Evolutionary conservation across 164 flowering plant genomes (phyloP).

Genomic region (Litsea cubeba): DNA sequence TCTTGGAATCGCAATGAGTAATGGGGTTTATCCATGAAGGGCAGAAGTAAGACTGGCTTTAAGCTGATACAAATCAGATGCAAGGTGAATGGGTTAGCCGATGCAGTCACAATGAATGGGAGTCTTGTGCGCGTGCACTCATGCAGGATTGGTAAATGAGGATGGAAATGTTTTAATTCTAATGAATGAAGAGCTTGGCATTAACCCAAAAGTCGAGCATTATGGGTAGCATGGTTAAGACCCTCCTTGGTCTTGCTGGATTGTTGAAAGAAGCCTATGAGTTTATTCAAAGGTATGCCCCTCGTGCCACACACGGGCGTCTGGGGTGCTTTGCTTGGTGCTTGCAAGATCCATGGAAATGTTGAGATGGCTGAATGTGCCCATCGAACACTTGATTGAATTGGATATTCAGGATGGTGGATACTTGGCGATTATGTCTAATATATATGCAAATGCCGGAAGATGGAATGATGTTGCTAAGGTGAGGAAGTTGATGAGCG

Average conservation of each 20-base stretch:
- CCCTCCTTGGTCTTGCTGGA: slow-evolving; percentile 34
- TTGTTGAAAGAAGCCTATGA: slow-evolving; percentile 29
- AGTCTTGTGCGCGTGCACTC: slow-evolving; percentile 33
- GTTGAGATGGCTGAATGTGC: slow-evolving; percentile 31
- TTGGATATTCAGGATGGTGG: slow-evolving; percentile 30
- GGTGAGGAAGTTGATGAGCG: slow-evolving; percentile 26
- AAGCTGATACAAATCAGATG: slow-evolving; percentile 20
- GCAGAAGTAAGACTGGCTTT: slow-evolving; percentile 20
- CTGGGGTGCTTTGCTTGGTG: slow-evolving; percentile 36
- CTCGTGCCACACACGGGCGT: slow-evolving; percentile 24
- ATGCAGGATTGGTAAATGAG: slow-evolving; percentile 33
- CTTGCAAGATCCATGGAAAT: slow-evolving; percentile 31
- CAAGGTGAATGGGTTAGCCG: slow-evolving; percentile 16
- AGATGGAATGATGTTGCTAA: slow-evolving; percentile 30
- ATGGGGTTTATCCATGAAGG: slow-evolving; percentile 37
- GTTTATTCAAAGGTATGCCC: slow-evolving; percentile 27
- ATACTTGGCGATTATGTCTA: slow-evolving; percentile 29
- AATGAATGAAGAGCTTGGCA: slow-evolving; percentile 21
- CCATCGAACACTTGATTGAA: slow-evolving; percentile 24
- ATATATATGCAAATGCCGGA: slow-evolving; percentile 33
- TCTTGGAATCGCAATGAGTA: slow-evolving; percentile 41
- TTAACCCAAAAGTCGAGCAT: slow-evolving; percentile 28
- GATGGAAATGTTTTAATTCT: slow-evolving; percentile 16
- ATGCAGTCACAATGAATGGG: slow-evolving; percentile 28
- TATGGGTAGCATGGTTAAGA: slow-evolving; percentile 20